These are phyloP conservation scores for Pleurotus tuber-regium DNA, from an alignment of 768 basidiomycete species.

Conservation along the genomic window DNA sequence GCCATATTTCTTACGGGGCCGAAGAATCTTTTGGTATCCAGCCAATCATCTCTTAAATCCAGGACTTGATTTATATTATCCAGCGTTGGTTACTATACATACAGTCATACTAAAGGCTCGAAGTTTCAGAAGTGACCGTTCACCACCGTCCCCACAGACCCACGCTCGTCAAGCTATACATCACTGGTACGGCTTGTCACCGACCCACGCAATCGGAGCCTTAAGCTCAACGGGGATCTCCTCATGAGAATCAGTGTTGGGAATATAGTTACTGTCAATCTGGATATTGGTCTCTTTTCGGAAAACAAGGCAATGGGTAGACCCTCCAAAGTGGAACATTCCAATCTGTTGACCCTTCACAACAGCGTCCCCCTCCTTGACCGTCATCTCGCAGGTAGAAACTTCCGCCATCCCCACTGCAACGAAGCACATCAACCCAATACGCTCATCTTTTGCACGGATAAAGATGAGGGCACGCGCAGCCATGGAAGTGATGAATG, in stretches of 20 bases:
- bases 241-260: not conserved
- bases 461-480: conserved; percentile 56
- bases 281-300: conserved; percentile 20
- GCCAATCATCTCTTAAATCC: too few relatives aligned
- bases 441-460: conserved; percentile 44
- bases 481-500: conserved; percentile 43
- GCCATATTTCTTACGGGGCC: too few relatives aligned
- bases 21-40: too few relatives aligned
- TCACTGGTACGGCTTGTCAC: conserved; percentile 2
- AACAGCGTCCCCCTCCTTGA: conserved; percentile 41
- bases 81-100: too few relatives aligned
- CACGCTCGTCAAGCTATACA: too few relatives aligned
- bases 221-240: not conserved
- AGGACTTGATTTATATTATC: too few relatives aligned
- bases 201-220: not conserved
- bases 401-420: conserved; percentile 62
- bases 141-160: too few relatives aligned
- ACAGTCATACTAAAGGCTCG: too few relatives aligned
- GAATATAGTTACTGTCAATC: conserved; percentile 2
- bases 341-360: conserved; percentile 57
- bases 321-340: conserved; percentile 66
- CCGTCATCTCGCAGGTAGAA: conserved; percentile 54
- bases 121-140: too few relatives aligned
- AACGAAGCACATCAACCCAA: conserved; percentile 58
- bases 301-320: conserved; percentile 48